Base-by-base conservation (phyloP, 768 basidiomycete species). In the Lanmaoa pseudosensibilis region DNA sequence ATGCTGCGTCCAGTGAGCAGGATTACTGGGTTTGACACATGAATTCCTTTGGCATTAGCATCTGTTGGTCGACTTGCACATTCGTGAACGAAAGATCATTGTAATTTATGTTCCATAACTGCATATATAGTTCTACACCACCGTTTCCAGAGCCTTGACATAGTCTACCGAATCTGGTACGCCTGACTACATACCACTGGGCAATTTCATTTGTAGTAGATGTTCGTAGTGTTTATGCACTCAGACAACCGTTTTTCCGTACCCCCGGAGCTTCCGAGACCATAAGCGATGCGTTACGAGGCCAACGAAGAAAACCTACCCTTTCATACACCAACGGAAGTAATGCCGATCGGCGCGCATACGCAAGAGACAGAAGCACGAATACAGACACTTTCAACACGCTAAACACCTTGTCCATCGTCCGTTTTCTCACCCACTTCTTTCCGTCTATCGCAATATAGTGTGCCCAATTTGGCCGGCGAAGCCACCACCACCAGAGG, bases 1-100 rank as follows among this genome's bases (percentile, higher is more conserved):
- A 83, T 69, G 65, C 58, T 87, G 44, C 78, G 79, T 54, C 87
- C 88, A 13, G 70, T 83, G 55, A 80, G 77, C 59, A 82, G 76
- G 61, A 80, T 86, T 50, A 73, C 83, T 55, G 88, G 88, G 16
- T 89, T 89, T 57, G 67, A 71, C 27, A 59, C 60, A 19, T 68
- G 52, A 70, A 38, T 18, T n/a, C 43, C 37, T 39, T 30, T 32
- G 16, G 33, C 3, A 16, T 32, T 47, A 15, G 15, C 15, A 51
- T 37, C 48, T 16, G 34, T 23, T 19, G 18, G 18, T 27, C 21
- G n/a, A 39, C 41, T 50, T 46, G 38, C 19, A 46, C 30, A 15
- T 47, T 56, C 23, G 40, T 21, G 27, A 40, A 46, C 18, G 30
- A 53, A 41, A 30, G 46, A 52, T 39, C 55, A 52, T 49, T 53